Evolutionary conservation across 805 yeast genomes (phyloP), one percentile per base, ranked within the genome.

Genomic region (Metschnikowia borealis): DNA sequence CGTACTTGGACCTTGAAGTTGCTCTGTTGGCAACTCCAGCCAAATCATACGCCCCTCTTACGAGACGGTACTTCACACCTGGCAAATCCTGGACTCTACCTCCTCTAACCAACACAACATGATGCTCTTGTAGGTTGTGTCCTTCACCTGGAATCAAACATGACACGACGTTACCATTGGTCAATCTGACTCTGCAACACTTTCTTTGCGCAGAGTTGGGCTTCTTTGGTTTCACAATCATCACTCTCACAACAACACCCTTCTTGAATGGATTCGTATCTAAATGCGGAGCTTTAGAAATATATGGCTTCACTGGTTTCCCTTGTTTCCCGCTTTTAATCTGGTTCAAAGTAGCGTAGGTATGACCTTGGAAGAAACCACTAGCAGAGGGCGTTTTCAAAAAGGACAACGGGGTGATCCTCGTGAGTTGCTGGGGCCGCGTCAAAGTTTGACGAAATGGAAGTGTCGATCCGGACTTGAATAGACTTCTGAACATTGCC

Each of bases 141-240:
- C 99, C 99, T 66, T 94, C 97, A 49, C 99, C 99, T 14, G 97
- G 97, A 51, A 94, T 94, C 67, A 90, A 91, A 1, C 97, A 97
- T 42, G 92, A 84, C 15, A 94, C 81, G 45, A 88, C 84, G 57
- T 84, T 85, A 26, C 98, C 99, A 62, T 88, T 92, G 10, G 96
- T 81, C 54, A 94, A 77, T 70, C 96, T 81, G 20, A 94, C 98
- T 75, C 98, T 86, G 56, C 96, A 90, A 43, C 95, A 96, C 69
- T 94, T 94, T 73, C 99, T 82, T 72, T 91, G 92, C 17, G 99
- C 97, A 40, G 98, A 92, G 74, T 94, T 94, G 34, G 99, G 99
- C 68, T 94, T 94, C 76, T 94, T 94, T 42, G 99, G 99, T 69
- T 94, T 94, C 58, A 91, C 77, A 48, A 91, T 89, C 94, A 92